Conservation (phyloP, 2,329 filamentous ascomycete species). For the Trichophaea hybrida region DNA sequence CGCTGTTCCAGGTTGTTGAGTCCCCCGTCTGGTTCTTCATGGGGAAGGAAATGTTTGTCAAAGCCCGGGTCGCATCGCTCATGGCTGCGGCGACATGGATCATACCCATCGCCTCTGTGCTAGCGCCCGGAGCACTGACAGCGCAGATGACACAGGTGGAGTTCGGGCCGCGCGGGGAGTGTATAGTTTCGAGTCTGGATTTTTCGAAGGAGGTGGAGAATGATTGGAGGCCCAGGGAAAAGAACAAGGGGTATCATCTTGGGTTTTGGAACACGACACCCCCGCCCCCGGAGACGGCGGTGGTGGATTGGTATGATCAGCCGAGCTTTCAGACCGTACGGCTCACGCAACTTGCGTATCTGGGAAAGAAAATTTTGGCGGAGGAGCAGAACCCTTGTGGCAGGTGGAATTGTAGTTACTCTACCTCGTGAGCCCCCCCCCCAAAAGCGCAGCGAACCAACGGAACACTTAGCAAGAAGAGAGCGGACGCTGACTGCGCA, state of each 20-base stretch:
- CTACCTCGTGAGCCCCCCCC: too few species aligned
- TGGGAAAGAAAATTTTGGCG: too few species aligned
- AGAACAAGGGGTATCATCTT: constrained; percentile 28
- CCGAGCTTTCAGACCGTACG: constrained; percentile 26
- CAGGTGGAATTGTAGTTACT: too few species aligned
- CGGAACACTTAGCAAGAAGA: too few species aligned
- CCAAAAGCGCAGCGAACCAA: too few species aligned
- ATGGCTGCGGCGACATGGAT: constrained; percentile 31
- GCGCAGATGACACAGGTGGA: constrained; percentile 26
- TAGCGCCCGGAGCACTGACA: constrained; percentile 32
- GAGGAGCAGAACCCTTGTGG: too few species aligned
- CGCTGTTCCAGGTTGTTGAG: constrained; percentile 22
- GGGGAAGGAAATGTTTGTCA: constrained; percentile 10
- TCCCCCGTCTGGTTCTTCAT: constrained; percentile 21
- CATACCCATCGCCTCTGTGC: constrained; percentile 32
- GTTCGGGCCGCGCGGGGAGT: neutral
- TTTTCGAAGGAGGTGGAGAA: constrained; percentile 23
- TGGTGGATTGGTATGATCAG: constrained; percentile 30
- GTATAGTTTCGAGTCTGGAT: neutral
- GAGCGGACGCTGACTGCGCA: too few species aligned
- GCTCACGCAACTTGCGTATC: constrained; percentile 27
- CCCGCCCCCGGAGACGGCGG: constrained; percentile 11
- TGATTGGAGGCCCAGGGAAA: constrained; percentile 29
- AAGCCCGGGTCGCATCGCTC: constrained; percentile 30
- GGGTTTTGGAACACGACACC: constrained; percentile 30